These are phyloP conservation scores for Pythium biforme DNA, from an alignment of 352 stramenopile genomes.

Conservation along the genomic window DNA sequence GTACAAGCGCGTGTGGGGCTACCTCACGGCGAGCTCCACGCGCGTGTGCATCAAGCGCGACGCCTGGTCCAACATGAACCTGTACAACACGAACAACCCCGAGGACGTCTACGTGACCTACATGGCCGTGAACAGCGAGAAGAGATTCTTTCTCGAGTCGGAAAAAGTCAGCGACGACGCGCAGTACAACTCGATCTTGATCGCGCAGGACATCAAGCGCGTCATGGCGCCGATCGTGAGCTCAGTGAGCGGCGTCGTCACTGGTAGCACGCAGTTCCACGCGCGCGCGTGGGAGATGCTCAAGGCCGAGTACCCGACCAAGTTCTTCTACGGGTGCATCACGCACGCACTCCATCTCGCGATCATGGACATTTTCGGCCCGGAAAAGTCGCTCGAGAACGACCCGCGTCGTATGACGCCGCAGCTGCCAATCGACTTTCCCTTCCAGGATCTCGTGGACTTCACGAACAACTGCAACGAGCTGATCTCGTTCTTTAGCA, in stretches of 20 bases:
- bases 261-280: slow-evolving; percentile 71
- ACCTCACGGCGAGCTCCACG: slow-evolving; percentile 57
- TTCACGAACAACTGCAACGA: slow-evolving; percentile 77
- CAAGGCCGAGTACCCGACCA: slow-evolving; percentile 80
- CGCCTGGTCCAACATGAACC: slow-evolving; percentile 75
- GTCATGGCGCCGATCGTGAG: slow-evolving; percentile 73
- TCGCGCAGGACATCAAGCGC: slow-evolving; percentile 80
- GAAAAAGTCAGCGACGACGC: slow-evolving; percentile 63
- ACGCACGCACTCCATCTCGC: slow-evolving; percentile 74
- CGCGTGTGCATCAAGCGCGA: slow-evolving; percentile 77
- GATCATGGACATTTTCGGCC: slow-evolving; percentile 83
- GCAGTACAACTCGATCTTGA: slow-evolving; percentile 77
- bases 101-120: slow-evolving; percentile 77
- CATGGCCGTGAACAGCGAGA: slow-evolving; percentile 76
- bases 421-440: slow-evolving; percentile 69
- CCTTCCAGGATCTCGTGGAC: slow-evolving; percentile 76
- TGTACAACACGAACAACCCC: slow-evolving; percentile 71
- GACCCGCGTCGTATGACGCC: slow-evolving; percentile 65
- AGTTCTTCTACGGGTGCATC: slow-evolving; percentile 87
- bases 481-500: slow-evolving; percentile 77
- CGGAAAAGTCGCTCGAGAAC: slow-evolving; percentile 66
- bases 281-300: slow-evolving; percentile 80
- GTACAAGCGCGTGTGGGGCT: slow-evolving; percentile 82
- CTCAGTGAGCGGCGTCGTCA: slow-evolving; percentile 74
- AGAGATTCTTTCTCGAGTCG: slow-evolving; percentile 78